Conservation (phyloP, 148 eudicot genomes). For the Vaccinium macrocarpon region DNA sequence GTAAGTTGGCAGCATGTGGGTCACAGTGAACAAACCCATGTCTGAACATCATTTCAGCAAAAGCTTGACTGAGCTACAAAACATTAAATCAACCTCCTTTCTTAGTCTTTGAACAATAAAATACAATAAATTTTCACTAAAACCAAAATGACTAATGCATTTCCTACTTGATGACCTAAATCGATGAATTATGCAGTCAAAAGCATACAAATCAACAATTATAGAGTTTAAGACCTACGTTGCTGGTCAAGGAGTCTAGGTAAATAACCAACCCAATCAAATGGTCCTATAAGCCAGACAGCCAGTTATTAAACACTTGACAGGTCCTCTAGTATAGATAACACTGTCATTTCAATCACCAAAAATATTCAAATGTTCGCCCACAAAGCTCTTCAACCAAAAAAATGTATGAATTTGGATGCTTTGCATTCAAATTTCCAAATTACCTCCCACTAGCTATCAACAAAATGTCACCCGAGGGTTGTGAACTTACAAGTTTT, state of each 20-base stretch:
- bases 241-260: neutral
- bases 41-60: conserved; percentile 97
- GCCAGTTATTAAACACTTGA: neutral
- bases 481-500: conserved; percentile 53
- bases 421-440: neutral
- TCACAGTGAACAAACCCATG: conserved; percentile 99
- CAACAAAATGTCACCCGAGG: conserved; percentile 9
- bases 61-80: conserved; percentile 78
- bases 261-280: neutral
- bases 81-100: conserved; percentile 2
- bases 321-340: neutral
- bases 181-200: neutral
- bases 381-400: neutral
- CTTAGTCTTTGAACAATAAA: neutral
- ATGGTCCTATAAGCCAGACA: neutral
- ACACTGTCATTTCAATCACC: neutral
- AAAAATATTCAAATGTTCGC: neutral
- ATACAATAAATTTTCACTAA: neutral
- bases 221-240: neutral
- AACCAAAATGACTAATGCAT: neutral
- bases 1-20: conserved; percentile 95
- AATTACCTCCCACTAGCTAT: neutral
- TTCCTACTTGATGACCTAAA: neutral
- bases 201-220: neutral
- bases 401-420: neutral